Conservation (phyloP, 352 stramenopile species). For the Pythium folliculosum region DNA sequence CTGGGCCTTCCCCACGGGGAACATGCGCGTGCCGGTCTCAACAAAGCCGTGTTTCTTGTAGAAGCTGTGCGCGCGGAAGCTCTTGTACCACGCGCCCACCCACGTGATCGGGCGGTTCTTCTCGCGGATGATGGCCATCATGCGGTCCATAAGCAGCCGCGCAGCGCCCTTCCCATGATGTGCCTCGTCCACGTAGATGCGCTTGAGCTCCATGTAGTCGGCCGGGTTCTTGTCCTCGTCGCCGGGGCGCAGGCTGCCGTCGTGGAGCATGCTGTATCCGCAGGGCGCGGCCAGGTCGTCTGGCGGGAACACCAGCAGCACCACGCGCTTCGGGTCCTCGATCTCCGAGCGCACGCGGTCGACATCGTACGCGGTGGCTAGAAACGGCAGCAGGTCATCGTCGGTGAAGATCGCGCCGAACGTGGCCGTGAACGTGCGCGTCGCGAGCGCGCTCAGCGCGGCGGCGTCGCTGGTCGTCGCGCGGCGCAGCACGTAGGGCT, state of each 20-base stretch:
- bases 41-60: slow-evolving; percentile 39
- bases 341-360: slow-evolving; percentile 31
- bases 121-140: slow-evolving; percentile 26
- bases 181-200: slow-evolving; percentile 33
- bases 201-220: slow-evolving; percentile 36
- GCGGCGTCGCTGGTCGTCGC: slow-evolving; percentile 28
- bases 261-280: slow-evolving; percentile 33
- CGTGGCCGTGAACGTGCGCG: slow-evolving; percentile 33
- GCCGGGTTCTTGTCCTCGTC: slow-evolving; percentile 18
- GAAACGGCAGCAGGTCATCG: slow-evolving; percentile 23
- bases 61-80: slow-evolving; percentile 35
- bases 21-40: slow-evolving; percentile 32
- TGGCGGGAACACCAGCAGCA: slow-evolving; percentile 29
- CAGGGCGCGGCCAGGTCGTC: slow-evolving; percentile 9
- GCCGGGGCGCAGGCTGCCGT: slow-evolving; percentile 28
- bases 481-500: slow-evolving; percentile 16
- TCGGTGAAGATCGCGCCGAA: slow-evolving; percentile 29
- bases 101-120: slow-evolving; percentile 34
- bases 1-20: slow-evolving; percentile 22
- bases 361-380: slow-evolving; percentile 23
- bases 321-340: slow-evolving; percentile 25
- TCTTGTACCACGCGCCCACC: slow-evolving; percentile 34
- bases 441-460: slow-evolving; percentile 27
- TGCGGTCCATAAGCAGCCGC: slow-evolving; percentile 31
- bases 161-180: slow-evolving; percentile 35